A percentile compares a stretch with the other conserved stretches of the same genome.
Evolutionary conservation across 2,329 filamentous ascomycete species (phyloP).

Genomic region (Talaromyces islandicus): DNA sequence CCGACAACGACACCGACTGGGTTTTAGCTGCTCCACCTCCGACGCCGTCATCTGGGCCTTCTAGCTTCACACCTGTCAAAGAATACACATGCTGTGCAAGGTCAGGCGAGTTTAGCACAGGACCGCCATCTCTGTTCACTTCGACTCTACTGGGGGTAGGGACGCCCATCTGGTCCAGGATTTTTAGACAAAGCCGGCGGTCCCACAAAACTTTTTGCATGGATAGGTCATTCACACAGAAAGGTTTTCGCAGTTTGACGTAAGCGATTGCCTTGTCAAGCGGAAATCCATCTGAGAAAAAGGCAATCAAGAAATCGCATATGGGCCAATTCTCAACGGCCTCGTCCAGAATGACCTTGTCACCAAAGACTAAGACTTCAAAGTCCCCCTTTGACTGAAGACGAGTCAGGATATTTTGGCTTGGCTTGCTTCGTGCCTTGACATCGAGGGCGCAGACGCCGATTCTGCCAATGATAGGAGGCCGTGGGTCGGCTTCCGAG

Average conservation of each 20-base stretch:
- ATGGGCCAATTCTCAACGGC: conserved; percentile 94
- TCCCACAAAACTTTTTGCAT: conserved; percentile 99
- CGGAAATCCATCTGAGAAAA: conserved; percentile 96
- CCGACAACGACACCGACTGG: conserved; percentile 73
- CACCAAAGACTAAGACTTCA: conserved; percentile 94
- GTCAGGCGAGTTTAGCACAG: conserved; percentile 69
- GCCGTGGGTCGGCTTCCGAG: conserved; percentile 52
- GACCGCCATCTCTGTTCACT: conserved; percentile 88
- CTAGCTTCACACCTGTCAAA: conserved; percentile 69
- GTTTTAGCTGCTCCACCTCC: conserved; percentile 53
- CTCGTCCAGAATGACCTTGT: conserved; percentile 98
- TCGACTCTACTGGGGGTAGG: conserved; percentile 84
- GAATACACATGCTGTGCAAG: conserved; percentile 74
- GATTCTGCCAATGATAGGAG: conserved; percentile 57
- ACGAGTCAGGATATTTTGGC: conserved; percentile 89
- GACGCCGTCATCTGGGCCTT: conserved; percentile 63
- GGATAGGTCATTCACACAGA: conserved; percentile 93
- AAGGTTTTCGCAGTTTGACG: conserved; percentile 84
- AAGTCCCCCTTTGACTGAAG: conserved; percentile 88
- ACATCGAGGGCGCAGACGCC: conserved; percentile 93
- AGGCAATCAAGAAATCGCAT: conserved; percentile 94
- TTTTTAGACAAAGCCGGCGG: conserved; percentile 76
- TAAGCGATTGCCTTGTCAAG: conserved; percentile 96
- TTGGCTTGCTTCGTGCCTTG: conserved; percentile 95
- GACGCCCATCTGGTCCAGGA: conserved; percentile 83